Conservation (phyloP, 1,284 basidiomycete genomes). For the Sporisorium exsertum region DNA sequence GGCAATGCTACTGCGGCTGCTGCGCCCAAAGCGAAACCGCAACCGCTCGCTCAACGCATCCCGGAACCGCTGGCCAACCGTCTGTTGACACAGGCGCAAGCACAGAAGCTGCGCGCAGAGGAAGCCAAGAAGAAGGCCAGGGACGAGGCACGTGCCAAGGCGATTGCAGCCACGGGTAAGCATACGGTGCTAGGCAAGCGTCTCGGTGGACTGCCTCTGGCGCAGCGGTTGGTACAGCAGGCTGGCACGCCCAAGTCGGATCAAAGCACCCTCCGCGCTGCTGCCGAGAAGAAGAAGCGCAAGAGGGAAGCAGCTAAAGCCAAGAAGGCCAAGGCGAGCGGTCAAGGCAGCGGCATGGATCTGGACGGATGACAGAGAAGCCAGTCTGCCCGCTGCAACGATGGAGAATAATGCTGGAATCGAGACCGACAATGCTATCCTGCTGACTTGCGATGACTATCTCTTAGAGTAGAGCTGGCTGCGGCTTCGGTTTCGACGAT, state of each 20-base stretch:
- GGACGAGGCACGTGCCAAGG: slow-evolving; percentile 32
- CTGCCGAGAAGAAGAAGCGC: slow-evolving; percentile 49
- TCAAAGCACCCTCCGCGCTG: slow-evolving; percentile 26
- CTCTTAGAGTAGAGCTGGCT: too few relatives aligned
- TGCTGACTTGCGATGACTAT: too few relatives aligned
- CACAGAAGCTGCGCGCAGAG: slow-evolving; percentile 44
- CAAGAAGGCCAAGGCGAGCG: slow-evolving; percentile 22
- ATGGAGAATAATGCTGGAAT: background rate
- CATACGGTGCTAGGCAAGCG: slow-evolving; percentile 40
- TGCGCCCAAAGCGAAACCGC: slow-evolving; percentile 25
- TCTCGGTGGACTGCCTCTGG: slow-evolving; percentile 43
- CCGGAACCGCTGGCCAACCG: slow-evolving; percentile 50
- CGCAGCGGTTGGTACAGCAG: slow-evolving; percentile 43
- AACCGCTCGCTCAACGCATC: slow-evolving; percentile 35
- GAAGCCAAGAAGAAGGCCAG: slow-evolving; percentile 50
- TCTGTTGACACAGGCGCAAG: slow-evolving; percentile 46
- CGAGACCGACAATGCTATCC: background rate
- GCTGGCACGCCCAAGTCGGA: slow-evolving; percentile 51
- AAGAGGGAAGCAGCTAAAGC: slow-evolving; percentile 38
- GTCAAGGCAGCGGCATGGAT: slow-evolving; percentile 23
- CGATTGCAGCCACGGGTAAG: slow-evolving; percentile 40
- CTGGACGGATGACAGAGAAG: slow-evolving; percentile 16
- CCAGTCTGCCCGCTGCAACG: background rate
- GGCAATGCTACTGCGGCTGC: slow-evolving; percentile 1
- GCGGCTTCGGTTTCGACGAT: too few relatives aligned